Conservation (phyloP, 2,329 filamentous ascomycete species). For the Alternaria sp. region DNA sequence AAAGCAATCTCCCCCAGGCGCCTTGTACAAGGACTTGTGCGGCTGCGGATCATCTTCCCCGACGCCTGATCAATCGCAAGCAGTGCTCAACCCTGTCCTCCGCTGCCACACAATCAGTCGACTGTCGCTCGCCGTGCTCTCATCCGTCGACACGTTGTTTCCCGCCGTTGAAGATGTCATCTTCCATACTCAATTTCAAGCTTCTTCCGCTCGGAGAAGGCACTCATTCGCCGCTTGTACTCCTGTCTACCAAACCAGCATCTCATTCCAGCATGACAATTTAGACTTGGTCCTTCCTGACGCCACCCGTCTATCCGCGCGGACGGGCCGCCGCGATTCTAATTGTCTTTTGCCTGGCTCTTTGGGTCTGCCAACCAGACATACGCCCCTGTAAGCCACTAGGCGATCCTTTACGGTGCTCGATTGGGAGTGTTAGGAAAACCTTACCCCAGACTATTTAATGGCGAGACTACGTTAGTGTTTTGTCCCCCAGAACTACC, state of each 20-base stretch:
- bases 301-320: slow-evolving; percentile 47
- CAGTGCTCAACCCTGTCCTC: slow-evolving; percentile 27
- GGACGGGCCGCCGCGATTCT: slow-evolving; percentile 48
- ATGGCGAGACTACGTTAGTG: slow-evolving; percentile 34
- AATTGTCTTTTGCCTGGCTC: slow-evolving; percentile 37
- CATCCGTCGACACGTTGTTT: slow-evolving; percentile 43
- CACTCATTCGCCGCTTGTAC: slow-evolving; percentile 30
- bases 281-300: slow-evolving; percentile 36
- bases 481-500: slow-evolving; percentile 19
- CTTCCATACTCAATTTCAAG: slow-evolving; percentile 18
- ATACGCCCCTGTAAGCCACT: slow-evolving; percentile 32
- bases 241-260: slow-evolving; percentile 30
- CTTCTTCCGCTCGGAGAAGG: slow-evolving; percentile 26
- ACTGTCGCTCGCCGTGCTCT: slow-evolving; percentile 25
- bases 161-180: slow-evolving; percentile 16
- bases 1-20: slow-evolving; percentile 26
- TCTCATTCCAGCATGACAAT: slow-evolving; percentile 37
- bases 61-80: slow-evolving; percentile 20
- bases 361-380: slow-evolving; percentile 39
- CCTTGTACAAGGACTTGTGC: slow-evolving; percentile 17
- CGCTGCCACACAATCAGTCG: slow-evolving; percentile 29
- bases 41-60: slow-evolving; percentile 28
- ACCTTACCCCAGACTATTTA: slow-evolving; percentile 39
- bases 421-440: slow-evolving; percentile 13
- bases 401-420: slow-evolving; percentile 6